These are phyloP conservation scores for Fusarium sp. DNA, from an alignment of 2,329 filamentous ascomycete genomes.

Conservation along the genomic window DNA sequence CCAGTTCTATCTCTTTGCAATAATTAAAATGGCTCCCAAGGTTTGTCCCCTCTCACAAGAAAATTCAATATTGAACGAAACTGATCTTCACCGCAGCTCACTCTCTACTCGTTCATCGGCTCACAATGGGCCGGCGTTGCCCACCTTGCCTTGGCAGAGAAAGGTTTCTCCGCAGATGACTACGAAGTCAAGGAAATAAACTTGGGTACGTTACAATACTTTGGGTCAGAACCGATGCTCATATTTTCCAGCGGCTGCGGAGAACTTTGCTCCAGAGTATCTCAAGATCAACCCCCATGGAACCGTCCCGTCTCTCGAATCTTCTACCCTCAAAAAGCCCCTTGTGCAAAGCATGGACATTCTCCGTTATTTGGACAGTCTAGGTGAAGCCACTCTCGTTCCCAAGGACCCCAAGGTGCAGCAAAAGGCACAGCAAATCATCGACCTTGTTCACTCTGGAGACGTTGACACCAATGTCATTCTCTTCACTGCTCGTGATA, in stretches of 20 bases:
- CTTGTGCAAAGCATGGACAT: constrained; percentile 24
- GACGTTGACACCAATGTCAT: constrained; percentile 26
- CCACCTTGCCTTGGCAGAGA: constrained; percentile 30
- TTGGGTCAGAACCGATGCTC: not conserved
- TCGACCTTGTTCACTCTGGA: constrained; percentile 28
- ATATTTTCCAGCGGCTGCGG: constrained; percentile 6
- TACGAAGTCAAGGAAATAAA: constrained; percentile 25
- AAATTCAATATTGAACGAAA: not conserved
- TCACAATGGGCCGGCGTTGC: constrained; percentile 34
- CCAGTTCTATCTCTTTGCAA: not conserved
- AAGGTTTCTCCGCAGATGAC: constrained; percentile 25
- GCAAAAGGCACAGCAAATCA: constrained; percentile 6
- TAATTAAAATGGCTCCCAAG: not conserved
- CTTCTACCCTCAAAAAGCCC: constrained; percentile 18
- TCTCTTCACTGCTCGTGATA: constrained; percentile 20
- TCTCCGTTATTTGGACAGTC: constrained; percentile 22
- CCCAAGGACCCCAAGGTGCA: constrained; percentile 7
- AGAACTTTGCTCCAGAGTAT: constrained; percentile 28
- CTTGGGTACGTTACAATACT: not conserved
- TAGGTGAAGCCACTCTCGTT: not conserved
- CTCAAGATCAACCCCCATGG: constrained; percentile 32
- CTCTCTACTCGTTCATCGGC: constrained; percentile 27
- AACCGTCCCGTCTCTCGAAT: constrained; percentile 27
- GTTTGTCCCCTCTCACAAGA: not conserved
- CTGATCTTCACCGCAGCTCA: constrained; percentile 3